A percentile compares a stretch with the other conserved stretches of the same genome.
Evolutionary conservation across 140 eudicot species (phyloP).

Genomic region (Stevia rebaudiana): DNA sequence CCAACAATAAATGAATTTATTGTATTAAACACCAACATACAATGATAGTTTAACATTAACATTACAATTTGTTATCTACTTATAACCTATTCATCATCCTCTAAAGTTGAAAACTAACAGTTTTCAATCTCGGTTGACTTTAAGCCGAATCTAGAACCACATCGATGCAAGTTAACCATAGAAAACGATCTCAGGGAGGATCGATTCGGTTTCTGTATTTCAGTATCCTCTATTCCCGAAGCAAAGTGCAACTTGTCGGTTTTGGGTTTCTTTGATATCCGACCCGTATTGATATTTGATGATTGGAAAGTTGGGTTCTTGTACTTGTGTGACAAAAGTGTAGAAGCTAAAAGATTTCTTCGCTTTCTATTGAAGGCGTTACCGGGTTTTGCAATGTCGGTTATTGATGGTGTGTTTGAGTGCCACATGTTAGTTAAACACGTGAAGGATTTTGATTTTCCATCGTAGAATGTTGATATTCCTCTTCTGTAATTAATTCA

Average conservation of each 20-base stretch:
- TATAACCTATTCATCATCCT: neutral
- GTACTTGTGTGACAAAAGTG: slow-evolving; percentile 23
- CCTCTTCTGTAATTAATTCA: slow-evolving; percentile 47
- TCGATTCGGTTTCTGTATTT: neutral
- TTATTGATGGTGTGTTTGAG: slow-evolving; percentile 32
- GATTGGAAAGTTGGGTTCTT: slow-evolving; percentile 13
- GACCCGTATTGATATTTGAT: slow-evolving; percentile 29
- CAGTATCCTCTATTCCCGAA: neutral
- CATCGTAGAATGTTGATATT: slow-evolving; percentile 59
- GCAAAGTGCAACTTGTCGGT: slow-evolving; percentile 24
- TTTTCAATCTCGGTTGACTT: slow-evolving; percentile 19
- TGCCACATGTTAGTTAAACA: slow-evolving; percentile 45
- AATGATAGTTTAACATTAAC: neutral
- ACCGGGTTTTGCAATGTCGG: slow-evolving; percentile 58
- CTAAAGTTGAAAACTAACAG: slow-evolving; percentile 14
- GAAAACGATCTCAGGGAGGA: slow-evolving; percentile 48
- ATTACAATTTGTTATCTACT: neutral
- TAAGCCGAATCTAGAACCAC: slow-evolving; percentile 21
- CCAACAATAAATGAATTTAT: neutral
- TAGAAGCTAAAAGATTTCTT: slow-evolving; percentile 38
- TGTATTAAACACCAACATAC: neutral
- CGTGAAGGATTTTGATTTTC: slow-evolving; percentile 66
- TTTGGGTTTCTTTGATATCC: slow-evolving; percentile 40
- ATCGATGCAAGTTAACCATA: slow-evolving; percentile 47
- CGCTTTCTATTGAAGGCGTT: slow-evolving; percentile 47